Conservation (phyloP, 805 yeast genomes). For the Ogataea ramenticola region DNA sequence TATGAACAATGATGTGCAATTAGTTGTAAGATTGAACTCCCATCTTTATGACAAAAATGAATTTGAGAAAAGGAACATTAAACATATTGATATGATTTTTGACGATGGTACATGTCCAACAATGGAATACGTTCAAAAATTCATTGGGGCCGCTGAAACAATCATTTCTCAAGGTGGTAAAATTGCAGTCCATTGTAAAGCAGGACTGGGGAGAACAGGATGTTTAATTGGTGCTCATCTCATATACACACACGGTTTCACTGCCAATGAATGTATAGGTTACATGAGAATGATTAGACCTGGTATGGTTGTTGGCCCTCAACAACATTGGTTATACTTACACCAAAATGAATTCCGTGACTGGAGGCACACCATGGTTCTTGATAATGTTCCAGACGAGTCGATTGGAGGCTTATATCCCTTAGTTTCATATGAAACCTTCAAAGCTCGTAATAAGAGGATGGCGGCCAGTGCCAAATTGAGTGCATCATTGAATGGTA, state of each 20-base stretch:
- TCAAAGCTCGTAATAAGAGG: conserved; percentile 42
- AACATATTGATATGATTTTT: conserved; percentile 91
- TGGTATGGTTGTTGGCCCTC: conserved; percentile 99
- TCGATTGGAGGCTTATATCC: conserved; percentile 63
- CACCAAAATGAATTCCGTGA: conserved; percentile 95
- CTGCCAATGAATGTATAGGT: conserved; percentile 94
- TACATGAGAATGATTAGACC: conserved; percentile 96
- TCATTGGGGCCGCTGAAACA: conserved; percentile 92
- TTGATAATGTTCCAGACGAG: conserved; percentile 60
- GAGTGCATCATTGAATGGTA: conserved; percentile 4
- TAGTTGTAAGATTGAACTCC: conserved; percentile 89
- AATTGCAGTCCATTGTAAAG: conserved; percentile 98
- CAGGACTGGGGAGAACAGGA: conserved; percentile 97
- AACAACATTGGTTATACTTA: conserved; percentile 95
- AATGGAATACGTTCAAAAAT: conserved; percentile 84
- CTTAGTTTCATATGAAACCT: conserved; percentile 54
- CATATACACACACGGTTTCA: conserved; percentile 93
- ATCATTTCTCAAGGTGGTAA: conserved; percentile 81
- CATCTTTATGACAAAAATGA: conserved; percentile 82
- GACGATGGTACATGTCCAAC: conserved; percentile 99
- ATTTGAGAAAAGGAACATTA: conserved; percentile 75
- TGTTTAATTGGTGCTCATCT: conserved; percentile 96
- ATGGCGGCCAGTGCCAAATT: conserved; percentile 31
- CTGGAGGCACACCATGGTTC: conserved; percentile 88
- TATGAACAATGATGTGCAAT: conserved; percentile 61